These are phyloP conservation scores for Saccharomycopsis schoenii DNA, from an alignment of 805 yeast species.

Conservation along the genomic window DNA sequence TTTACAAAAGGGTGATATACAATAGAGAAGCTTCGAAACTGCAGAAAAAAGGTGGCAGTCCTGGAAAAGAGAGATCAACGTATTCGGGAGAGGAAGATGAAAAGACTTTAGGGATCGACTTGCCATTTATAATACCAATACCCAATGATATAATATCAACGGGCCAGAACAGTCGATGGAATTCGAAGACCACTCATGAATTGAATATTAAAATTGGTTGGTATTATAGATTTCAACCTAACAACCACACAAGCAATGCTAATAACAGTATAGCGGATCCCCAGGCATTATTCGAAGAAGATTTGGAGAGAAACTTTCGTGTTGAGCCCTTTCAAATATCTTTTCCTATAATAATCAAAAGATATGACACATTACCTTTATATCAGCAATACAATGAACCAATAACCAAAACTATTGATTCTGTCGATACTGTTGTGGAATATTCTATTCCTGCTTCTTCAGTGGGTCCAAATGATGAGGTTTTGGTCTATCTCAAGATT, in stretches of 20 bases:
- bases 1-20: slow-evolving; percentile 29
- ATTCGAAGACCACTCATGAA: slow-evolving; percentile 37
- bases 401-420: slow-evolving; percentile 31
- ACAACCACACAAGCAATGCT: not conserved
- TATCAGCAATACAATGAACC: slow-evolving; percentile 47
- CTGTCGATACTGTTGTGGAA: slow-evolving; percentile 41
- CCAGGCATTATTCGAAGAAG: not conserved
- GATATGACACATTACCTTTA: slow-evolving; percentile 48
- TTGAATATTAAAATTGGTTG: slow-evolving; percentile 29
- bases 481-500: slow-evolving; percentile 32
- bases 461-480: slow-evolving; percentile 47
- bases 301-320: not conserved
- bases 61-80: slow-evolving; percentile 10
- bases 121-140: slow-evolving; percentile 49
- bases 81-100: slow-evolving; percentile 24
- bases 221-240: slow-evolving; percentile 8
- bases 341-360: slow-evolving; percentile 45
- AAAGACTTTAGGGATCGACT: slow-evolving; percentile 42
- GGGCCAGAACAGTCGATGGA: slow-evolving; percentile 37
- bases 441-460: slow-evolving; percentile 41
- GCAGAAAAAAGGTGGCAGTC: not conserved
- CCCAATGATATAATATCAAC: slow-evolving; percentile 46
- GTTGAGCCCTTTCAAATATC: slow-evolving; percentile 20
- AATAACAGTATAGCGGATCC: not conserved
- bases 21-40: slow-evolving; percentile 18